Base-by-base conservation (phyloP, 768 basidiomycete species). In the Symmetrospora coprosmae region DNA sequence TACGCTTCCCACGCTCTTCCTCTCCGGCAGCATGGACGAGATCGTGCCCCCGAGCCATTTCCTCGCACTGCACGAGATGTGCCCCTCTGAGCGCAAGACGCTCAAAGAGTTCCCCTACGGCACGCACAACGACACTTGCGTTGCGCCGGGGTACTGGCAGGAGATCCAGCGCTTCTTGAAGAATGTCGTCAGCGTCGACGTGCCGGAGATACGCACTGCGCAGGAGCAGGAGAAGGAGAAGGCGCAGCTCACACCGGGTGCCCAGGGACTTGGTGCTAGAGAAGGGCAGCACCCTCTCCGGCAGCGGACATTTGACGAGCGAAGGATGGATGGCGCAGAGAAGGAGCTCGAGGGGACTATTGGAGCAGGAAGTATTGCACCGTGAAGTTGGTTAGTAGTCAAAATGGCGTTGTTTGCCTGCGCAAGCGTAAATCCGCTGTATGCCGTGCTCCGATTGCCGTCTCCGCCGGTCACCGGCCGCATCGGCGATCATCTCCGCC, bases 21-120 rank as follows among this genome's bases (percentile, higher is more conserved):
- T 96, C 27, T 84, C 84, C 52, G 91, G 91, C 1, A 67, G 70
- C 37, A 67, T 52, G 46, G 87, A 91, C 66, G 81, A 84, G 63
- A 76, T 89, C 7, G 82, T 91, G 2, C 85, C 84, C 13, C 78
- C 78, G 47, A 75, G 77, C 58, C 86, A 89, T 67, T 89, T 91
- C 86, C 76, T 76, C 23, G 78, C 78, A 31, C 50, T 68, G 50
- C 66, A 66, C 40, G 48, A 45, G 51, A 19, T n/a, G 38, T 65
- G 66, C 59, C 61, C 62, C 50, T 55, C 67, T n/a, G 69, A 60
- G 25, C 27, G 25, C 37, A 67, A 68, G 34, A 66, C 66, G 34
- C 75, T 73, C 73, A 68, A 61, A 33, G 68, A 73, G 45, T 74
- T 71, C 45, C 43, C 67, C 21, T 41, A 71, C 2, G 76, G 75